Evolutionary conservation across 208 protist genomes (phyloP).

Genomic region (Acanthamoeba healyi): DNA sequence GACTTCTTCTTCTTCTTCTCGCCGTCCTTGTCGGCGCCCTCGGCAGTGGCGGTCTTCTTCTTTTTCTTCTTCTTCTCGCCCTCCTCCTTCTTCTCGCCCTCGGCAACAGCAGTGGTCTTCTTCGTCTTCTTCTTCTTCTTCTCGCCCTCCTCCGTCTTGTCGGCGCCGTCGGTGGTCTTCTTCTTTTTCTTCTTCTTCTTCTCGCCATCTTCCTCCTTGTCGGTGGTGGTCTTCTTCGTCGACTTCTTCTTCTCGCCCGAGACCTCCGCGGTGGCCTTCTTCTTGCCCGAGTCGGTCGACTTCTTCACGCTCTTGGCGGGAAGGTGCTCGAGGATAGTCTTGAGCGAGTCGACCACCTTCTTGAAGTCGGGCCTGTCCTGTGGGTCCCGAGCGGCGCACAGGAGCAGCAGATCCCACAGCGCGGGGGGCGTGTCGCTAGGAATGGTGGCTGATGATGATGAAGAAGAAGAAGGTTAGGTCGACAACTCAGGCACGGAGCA

Average conservation of each 20-base stretch:
- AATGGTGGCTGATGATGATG: not conserved
- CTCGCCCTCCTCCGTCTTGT: not conserved
- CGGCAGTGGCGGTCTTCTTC: conserved; percentile 32
- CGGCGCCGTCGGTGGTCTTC: not conserved
- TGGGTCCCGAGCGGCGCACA: conserved; percentile 47
- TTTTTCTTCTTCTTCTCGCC: conserved; percentile 51
- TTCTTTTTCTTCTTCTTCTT: conserved; percentile 74
- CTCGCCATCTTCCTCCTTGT: not conserved
- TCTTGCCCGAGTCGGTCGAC: conserved; percentile 20
- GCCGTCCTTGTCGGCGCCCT: not conserved
- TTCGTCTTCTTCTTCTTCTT: conserved; percentile 21
- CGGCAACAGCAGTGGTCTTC: not conserved
- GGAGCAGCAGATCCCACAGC: conserved; percentile 47
- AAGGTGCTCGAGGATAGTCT: conserved; percentile 34
- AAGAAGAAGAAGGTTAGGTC: not conserved
- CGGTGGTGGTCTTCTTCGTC: conserved; percentile 28
- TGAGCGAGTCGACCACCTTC: conserved; percentile 48
- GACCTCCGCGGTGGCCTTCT: not conserved
- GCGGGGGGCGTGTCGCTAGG: conserved; percentile 31
- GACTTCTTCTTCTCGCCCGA: conserved; percentile 56
- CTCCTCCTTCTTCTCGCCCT: not conserved
- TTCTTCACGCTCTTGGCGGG: conserved; percentile 23
- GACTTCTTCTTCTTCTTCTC: conserved; percentile 21
- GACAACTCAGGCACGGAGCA: not conserved
- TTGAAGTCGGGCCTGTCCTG: conserved; percentile 65